These are phyloP conservation scores for Zygosaccharomyces pseudorouxii DNA, from an alignment of 805 yeast genomes.

Conservation along the genomic window DNA sequence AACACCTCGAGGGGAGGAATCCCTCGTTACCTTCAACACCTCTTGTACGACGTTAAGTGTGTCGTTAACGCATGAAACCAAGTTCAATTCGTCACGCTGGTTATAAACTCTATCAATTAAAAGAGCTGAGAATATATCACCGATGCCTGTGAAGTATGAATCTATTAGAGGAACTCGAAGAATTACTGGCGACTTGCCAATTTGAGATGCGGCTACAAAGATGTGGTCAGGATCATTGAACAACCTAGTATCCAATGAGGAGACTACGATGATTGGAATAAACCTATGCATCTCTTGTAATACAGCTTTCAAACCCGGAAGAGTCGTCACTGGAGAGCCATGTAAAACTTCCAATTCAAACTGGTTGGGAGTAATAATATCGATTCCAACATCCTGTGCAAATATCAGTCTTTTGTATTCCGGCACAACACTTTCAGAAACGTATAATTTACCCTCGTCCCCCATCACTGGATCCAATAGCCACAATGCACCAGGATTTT, in stretches of 20 bases:
- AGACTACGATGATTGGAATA: slow-evolving; percentile 50
- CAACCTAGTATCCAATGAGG: slow-evolving; percentile 43
- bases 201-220: slow-evolving; percentile 37
- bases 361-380: slow-evolving; percentile 66
- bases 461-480: slow-evolving; percentile 90
- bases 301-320: slow-evolving; percentile 38
- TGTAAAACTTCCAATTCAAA: slow-evolving; percentile 64
- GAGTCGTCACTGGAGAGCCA: slow-evolving; percentile 40
- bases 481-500: slow-evolving; percentile 42
- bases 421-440: slow-evolving; percentile 51
- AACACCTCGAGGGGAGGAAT: slow-evolving; percentile 19
- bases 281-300: slow-evolving; percentile 39
- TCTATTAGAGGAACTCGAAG: slow-evolving; percentile 46
- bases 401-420: slow-evolving; percentile 42
- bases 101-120: slow-evolving; percentile 51
- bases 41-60: slow-evolving; percentile 33
- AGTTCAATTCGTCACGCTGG: slow-evolving; percentile 5
- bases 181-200: slow-evolving; percentile 36
- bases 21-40: slow-evolving; percentile 26
- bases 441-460: slow-evolving; percentile 81
- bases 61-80: slow-evolving; percentile 28
- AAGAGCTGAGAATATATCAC: slow-evolving; percentile 65
- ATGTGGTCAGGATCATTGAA: slow-evolving; percentile 31
- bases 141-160: slow-evolving; percentile 68
- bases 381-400: slow-evolving; percentile 42